A percentile compares a stretch with the other conserved stretches of the same genome.
phyloP scores from a whole-genome alignment of 257 asterid species.

The Solanum appendiculatum region DNA sequence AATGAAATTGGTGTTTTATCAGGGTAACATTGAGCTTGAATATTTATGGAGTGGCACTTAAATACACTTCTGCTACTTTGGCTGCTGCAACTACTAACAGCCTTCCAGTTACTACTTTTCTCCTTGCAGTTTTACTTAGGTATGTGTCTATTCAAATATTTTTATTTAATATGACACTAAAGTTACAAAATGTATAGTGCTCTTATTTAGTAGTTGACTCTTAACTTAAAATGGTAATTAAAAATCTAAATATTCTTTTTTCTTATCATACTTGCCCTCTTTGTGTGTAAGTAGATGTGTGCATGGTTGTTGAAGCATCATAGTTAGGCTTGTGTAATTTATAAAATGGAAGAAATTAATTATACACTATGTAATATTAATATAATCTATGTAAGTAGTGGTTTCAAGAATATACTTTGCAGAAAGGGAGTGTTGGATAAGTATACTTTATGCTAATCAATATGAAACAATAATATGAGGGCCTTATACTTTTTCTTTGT shows the following conservation, averaged over 20 bases:
- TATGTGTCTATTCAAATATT: background rate
- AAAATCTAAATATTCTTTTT: background rate
- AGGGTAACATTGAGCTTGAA: slow-evolving; percentile 82
- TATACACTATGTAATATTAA: background rate
- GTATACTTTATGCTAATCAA: background rate
- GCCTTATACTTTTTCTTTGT: background rate
- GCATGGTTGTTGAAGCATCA: too few species aligned
- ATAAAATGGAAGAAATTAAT: background rate
- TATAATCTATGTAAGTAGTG: background rate
- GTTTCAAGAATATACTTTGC: background rate
- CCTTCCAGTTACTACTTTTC: slow-evolving; percentile 77
- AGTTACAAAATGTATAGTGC: too few species aligned
- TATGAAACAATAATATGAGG: background rate
- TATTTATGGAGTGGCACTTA: slow-evolving; percentile 53
- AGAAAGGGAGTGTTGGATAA: background rate
- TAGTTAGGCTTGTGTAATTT: background rate
- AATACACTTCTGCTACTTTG: slow-evolving; percentile 72
- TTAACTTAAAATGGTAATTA: background rate
- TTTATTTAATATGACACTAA: background rate
- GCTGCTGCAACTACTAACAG: slow-evolving; percentile 87
- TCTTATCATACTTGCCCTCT: background rate
- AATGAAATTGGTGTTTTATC: background rate
- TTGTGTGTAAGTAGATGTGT: background rate
- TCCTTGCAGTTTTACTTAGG: slow-evolving; percentile 72
- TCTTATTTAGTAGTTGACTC: too few species aligned